Evolutionary conservation across 371 early-diverging fungal genomes (phyloP).

Genomic region (Circinella umbellata): DNA sequence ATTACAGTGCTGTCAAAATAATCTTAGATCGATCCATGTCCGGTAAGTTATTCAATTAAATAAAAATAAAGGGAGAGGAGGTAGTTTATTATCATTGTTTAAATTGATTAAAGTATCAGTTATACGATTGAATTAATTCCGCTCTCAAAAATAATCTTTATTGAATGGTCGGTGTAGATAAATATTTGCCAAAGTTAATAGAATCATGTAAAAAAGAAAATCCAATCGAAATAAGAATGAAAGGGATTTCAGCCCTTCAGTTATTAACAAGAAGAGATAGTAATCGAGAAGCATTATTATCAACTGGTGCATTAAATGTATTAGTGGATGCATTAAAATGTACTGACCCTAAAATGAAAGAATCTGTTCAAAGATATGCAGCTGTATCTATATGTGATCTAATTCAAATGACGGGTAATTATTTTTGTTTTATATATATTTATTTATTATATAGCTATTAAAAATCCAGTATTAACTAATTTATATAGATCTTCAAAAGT

Average conservation of each 20-base stretch:
- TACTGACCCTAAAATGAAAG: constrained; percentile 55
- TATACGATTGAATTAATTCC: no score
- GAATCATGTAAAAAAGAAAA: constrained; percentile 47
- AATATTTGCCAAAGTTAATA: constrained; percentile 56
- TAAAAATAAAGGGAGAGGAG: neutral
- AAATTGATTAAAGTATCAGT: no score
- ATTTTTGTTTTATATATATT: neutral
- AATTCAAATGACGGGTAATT: constrained; percentile 65
- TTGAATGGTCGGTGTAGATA: constrained; percentile 25
- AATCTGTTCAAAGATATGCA: constrained; percentile 68
- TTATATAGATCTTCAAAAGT: constrained; percentile 55
- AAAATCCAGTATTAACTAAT: neutral
- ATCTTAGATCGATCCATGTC: constrained; percentile 73
- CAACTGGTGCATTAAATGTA: constrained; percentile 64
- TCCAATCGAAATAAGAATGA: constrained; percentile 56
- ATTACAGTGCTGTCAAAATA: constrained; percentile 61
- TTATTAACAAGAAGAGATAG: constrained; percentile 70
- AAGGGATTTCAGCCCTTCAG: constrained; percentile 71
- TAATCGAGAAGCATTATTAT: constrained; percentile 60
- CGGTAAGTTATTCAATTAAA: constrained; percentile 29
- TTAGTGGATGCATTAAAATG: constrained; percentile 65
- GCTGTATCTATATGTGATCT: constrained; percentile 75
- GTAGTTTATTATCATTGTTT: neutral
- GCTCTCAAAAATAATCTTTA: no score
- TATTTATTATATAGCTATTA: neutral